Percentiles rank a stretch among this genome's conserved stretches.
phyloP scores from a whole-genome alignment of 2,329 filamentous ascomycete genomes.

The Fusarium circinatum region DNA sequence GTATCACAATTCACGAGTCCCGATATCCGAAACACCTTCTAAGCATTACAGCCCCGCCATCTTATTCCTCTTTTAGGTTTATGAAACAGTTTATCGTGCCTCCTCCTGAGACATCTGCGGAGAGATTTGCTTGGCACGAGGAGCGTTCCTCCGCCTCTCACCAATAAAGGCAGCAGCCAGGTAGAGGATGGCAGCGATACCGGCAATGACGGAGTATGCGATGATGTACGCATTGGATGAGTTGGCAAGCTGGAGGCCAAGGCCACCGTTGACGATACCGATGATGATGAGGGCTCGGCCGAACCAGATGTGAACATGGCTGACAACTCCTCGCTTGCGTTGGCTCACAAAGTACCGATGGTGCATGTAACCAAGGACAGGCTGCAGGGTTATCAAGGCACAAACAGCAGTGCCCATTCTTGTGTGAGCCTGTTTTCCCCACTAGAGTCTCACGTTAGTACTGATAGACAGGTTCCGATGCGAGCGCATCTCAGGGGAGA shows the following conservation, averaged over 20 bases:
- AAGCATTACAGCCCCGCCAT: neutral
- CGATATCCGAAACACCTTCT: slow-evolving; percentile 15
- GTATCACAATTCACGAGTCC: slow-evolving; percentile 26
- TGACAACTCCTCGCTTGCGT: slow-evolving; percentile 60
- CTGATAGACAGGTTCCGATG: neutral
- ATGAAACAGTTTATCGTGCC: neutral
- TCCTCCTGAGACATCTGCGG: slow-evolving; percentile 42
- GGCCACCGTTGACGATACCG: slow-evolving; percentile 71
- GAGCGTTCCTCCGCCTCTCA: slow-evolving; percentile 20
- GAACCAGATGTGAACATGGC: slow-evolving; percentile 70
- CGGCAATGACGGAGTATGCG: slow-evolving; percentile 67
- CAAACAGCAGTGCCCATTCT: slow-evolving; percentile 66
- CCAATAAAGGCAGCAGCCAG: slow-evolving; percentile 42
- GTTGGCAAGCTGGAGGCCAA: slow-evolving; percentile 64
- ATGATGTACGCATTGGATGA: slow-evolving; percentile 56
- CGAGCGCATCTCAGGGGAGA: slow-evolving; percentile 6
- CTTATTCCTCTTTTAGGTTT: neutral
- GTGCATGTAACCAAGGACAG: slow-evolving; percentile 66
- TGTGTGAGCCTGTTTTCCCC: slow-evolving; percentile 64
- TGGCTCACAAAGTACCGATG: slow-evolving; percentile 63
- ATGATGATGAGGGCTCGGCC: slow-evolving; percentile 67
- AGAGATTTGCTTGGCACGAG: slow-evolving; percentile 33
- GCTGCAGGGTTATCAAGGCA: slow-evolving; percentile 66
- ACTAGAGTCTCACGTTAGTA: slow-evolving; percentile 51
- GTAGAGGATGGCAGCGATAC: slow-evolving; percentile 60